Evolutionary conservation across 192 early-diverging fungal genomes (phyloP).

Genomic region (Phlyctochytrium planicorne): DNA sequence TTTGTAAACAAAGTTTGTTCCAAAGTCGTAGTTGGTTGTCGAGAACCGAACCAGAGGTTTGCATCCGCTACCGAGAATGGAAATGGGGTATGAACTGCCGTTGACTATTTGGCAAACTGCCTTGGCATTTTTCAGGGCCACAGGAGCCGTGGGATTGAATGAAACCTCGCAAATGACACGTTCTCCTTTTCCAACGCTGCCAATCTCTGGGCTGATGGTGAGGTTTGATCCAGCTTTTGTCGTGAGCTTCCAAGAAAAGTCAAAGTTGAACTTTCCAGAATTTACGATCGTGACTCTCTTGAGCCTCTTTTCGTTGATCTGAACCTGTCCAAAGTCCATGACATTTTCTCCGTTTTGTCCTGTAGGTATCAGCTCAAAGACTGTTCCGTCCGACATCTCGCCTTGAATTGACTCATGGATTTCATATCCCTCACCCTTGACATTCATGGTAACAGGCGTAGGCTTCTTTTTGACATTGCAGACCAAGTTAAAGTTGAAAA

Average conservation of each 20-base stretch:
- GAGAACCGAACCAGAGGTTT: constrained; percentile 47
- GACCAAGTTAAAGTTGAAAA: constrained; percentile 57
- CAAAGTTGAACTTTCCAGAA: constrained; percentile 60
- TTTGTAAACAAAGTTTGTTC: constrained; percentile 48
- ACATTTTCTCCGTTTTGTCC: constrained; percentile 36
- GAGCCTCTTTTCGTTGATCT: constrained; percentile 55
- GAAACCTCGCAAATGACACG: constrained; percentile 44
- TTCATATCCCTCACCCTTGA: constrained; percentile 63
- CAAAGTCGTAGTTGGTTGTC: constrained; percentile 44
- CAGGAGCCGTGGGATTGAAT: constrained; percentile 38
- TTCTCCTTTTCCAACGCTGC: constrained; percentile 56
- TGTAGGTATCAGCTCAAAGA: constrained; percentile 31
- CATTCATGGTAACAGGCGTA: constrained; percentile 56
- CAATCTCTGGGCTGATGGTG: constrained; percentile 46
- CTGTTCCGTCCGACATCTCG: constrained; percentile 50
- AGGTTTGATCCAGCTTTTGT: constrained; percentile 27
- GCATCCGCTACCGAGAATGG: constrained; percentile 42
- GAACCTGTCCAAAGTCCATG: constrained; percentile 58
- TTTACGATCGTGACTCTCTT: constrained; percentile 52
- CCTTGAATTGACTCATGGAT: constrained; percentile 53
- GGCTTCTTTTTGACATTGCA: constrained; percentile 60
- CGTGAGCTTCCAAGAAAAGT: constrained; percentile 51
- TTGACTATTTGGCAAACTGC: constrained; percentile 55
- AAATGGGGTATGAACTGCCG: constrained; percentile 45
- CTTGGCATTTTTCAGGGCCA: constrained; percentile 44